Conservation (phyloP, 2,329 filamentous ascomycete species). For the Fusarium burgessii region DNA sequence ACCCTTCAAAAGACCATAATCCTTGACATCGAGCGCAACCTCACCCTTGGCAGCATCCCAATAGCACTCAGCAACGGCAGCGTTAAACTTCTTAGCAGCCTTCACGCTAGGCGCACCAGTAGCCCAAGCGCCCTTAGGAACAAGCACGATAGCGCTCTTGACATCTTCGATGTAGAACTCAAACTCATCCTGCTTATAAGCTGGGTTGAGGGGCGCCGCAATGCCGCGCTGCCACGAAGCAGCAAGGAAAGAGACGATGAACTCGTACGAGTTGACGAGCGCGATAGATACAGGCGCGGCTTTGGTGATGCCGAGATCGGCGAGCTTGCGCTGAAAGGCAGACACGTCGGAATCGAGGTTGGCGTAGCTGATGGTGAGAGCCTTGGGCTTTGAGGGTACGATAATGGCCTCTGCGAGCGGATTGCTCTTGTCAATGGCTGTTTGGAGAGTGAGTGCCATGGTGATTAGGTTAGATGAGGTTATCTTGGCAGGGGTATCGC, state of each 20-base stretch:
- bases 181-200: conserved; percentile 90
- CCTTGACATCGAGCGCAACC: conserved; percentile 82
- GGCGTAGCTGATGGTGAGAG: conserved; percentile 77
- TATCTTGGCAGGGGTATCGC: conserved; percentile 6
- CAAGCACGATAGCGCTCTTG: conserved; percentile 80
- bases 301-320: conserved; percentile 76
- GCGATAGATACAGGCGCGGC: conserved; percentile 84
- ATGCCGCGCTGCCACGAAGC: conserved; percentile 85
- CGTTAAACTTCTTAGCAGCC: conserved; percentile 82
- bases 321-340: conserved; percentile 82
- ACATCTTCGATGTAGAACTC: conserved; percentile 93
- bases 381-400: conserved; percentile 72
- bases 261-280: conserved; percentile 86
- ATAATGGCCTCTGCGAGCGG: conserved; percentile 72
- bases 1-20: conserved; percentile 73
- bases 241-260: conserved; percentile 89
- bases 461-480: neutral
- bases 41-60: conserved; percentile 74
- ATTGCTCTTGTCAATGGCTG: conserved; percentile 60
- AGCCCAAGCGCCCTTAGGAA: conserved; percentile 77
- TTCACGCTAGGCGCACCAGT: conserved; percentile 77
- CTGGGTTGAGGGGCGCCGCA: conserved; percentile 87
- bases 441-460: conserved; percentile 62
- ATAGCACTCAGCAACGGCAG: conserved; percentile 88
- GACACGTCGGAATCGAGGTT: conserved; percentile 74